A percentile compares a stretch with the other conserved stretches of the same genome.
These are phyloP conservation scores for Lactifluus rugatus DNA, from an alignment of 768 basidiomycete genomes.

Conservation along the genomic window DNA sequence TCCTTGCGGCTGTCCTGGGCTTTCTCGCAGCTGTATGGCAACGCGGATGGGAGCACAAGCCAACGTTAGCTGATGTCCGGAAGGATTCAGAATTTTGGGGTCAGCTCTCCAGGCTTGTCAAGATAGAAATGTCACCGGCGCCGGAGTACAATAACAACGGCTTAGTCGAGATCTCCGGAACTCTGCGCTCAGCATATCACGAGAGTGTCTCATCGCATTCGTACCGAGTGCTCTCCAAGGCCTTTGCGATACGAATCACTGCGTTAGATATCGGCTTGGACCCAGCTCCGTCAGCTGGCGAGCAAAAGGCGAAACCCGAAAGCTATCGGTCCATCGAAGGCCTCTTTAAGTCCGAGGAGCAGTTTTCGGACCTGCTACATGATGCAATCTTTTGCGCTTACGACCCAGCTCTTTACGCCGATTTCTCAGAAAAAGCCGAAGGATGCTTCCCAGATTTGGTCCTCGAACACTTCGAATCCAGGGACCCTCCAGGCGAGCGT, in stretches of 20 bases:
- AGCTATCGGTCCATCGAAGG: slow-evolving; percentile 52
- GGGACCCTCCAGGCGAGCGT: slow-evolving; percentile 54
- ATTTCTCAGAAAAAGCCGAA: slow-evolving; percentile 40
- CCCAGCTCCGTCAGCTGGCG: slow-evolving; percentile 26
- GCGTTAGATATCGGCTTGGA: slow-evolving; percentile 65
- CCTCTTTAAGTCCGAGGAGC: slow-evolving; percentile 51
- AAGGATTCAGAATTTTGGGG: slow-evolving; percentile 59
- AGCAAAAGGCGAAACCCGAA: slow-evolving; percentile 38
- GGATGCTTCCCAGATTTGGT: slow-evolving; percentile 48
- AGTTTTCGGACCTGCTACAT: slow-evolving; percentile 52
- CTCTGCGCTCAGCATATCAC: slow-evolving; percentile 45
- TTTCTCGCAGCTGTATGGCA: slow-evolving; percentile 77
- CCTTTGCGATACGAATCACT: slow-evolving; percentile 64
- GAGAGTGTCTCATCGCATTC: slow-evolving; percentile 53
- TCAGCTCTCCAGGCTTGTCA: slow-evolving; percentile 51
- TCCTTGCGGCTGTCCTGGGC: slow-evolving; percentile 62
- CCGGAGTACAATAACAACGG: slow-evolving; percentile 55
- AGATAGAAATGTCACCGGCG: slow-evolving; percentile 60
- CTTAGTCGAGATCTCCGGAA: slow-evolving; percentile 40
- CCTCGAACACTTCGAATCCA: slow-evolving; percentile 53
- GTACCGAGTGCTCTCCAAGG: slow-evolving; percentile 62
- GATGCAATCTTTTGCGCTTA: slow-evolving; percentile 67
- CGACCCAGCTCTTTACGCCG: slow-evolving; percentile 62
- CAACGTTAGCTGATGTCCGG: slow-evolving; percentile 45
- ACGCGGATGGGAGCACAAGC: slow-evolving; percentile 64